These are phyloP conservation scores for Verticillium dahliae DNA, from an alignment of 2,329 filamentous ascomycete genomes.

Conservation along the genomic window DNA sequence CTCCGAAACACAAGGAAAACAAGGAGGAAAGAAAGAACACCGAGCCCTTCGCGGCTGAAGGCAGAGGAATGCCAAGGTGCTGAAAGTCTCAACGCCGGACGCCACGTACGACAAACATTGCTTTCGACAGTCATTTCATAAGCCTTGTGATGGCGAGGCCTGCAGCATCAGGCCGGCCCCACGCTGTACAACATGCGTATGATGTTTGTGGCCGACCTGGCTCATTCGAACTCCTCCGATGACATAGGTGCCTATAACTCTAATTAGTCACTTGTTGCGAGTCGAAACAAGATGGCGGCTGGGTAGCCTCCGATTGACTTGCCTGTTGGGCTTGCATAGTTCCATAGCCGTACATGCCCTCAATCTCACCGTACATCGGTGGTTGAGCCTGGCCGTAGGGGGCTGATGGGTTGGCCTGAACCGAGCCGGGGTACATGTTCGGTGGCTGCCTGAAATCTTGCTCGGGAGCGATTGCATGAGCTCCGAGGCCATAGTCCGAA, in stretches of 20 bases:
- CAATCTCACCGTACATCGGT: conserved; percentile 74
- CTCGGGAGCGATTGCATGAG: conserved; percentile 59
- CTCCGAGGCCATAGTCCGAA: conserved; percentile 54
- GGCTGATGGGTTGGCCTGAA: conserved; percentile 64
- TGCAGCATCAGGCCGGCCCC: not conserved
- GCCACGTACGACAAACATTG: not conserved
- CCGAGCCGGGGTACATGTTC: conserved; percentile 75
- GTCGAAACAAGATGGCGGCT: not conserved
- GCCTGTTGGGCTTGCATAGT: conserved; percentile 80
- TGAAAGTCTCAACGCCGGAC: not conserved
- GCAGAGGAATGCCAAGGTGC: not conserved
- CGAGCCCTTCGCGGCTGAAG: not conserved
- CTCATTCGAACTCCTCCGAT: conserved; percentile 38
- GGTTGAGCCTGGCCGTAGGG: conserved; percentile 73
- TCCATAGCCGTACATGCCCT: conserved; percentile 79
- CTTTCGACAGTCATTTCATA: not conserved
- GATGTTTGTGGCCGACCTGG: not conserved
- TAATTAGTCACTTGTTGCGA: not conserved
- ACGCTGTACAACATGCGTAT: not conserved
- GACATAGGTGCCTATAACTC: conserved; percentile 32
- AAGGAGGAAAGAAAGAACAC: not conserved
- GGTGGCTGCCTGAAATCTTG: conserved; percentile 75
- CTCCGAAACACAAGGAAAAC: not conserved
- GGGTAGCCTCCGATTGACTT: conserved; percentile 23
- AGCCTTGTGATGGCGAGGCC: not conserved